These are phyloP conservation scores for Cyberlindnera lachancei DNA, from an alignment of 805 yeast genomes.

Conservation along the genomic window DNA sequence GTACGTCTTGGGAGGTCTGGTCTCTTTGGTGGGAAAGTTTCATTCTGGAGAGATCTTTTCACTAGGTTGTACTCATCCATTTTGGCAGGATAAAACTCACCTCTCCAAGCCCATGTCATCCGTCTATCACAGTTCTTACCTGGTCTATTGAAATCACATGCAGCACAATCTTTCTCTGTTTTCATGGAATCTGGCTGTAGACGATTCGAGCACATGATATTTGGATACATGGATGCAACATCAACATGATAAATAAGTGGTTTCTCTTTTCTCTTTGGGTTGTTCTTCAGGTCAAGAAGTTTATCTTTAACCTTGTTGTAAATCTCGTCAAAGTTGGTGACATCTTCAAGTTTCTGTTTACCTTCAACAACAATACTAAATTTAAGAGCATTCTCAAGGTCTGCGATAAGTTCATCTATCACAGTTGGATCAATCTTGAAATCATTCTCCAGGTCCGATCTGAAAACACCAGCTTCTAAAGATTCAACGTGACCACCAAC, in stretches of 20 bases:
- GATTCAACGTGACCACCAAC: conserved; percentile 99
- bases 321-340: conserved; percentile 74
- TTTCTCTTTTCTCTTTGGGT: conserved; percentile 60
- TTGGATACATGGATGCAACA: conserved; percentile 99
- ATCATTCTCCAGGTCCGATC: conserved; percentile 74
- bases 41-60: conserved; percentile 72
- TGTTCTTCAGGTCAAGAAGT: conserved; percentile 50
- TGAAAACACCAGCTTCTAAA: conserved; percentile 93
- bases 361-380: conserved; percentile 84
- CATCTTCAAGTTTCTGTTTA: conserved; percentile 62
- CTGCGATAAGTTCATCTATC: conserved; percentile 67
- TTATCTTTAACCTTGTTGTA: conserved; percentile 45
- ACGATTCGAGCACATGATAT: conserved; percentile 95
- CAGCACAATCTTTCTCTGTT: conserved; percentile 89
- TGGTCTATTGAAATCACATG: conserved; percentile 94
- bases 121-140: conserved; percentile 90
- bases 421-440: conserved; percentile 79
- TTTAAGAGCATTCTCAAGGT: conserved; percentile 67
- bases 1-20: conserved; percentile 50
- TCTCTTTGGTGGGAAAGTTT: conserved; percentile 58
- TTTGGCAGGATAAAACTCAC: conserved; percentile 88
- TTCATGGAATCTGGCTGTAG: conserved; percentile 98
- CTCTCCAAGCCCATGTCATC: conserved; percentile 97
- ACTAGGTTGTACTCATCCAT: conserved; percentile 89
- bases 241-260: conserved; percentile 96